Conservation (phyloP, 2,329 filamentous ascomycete genomes). For the Onygena corvina region DNA sequence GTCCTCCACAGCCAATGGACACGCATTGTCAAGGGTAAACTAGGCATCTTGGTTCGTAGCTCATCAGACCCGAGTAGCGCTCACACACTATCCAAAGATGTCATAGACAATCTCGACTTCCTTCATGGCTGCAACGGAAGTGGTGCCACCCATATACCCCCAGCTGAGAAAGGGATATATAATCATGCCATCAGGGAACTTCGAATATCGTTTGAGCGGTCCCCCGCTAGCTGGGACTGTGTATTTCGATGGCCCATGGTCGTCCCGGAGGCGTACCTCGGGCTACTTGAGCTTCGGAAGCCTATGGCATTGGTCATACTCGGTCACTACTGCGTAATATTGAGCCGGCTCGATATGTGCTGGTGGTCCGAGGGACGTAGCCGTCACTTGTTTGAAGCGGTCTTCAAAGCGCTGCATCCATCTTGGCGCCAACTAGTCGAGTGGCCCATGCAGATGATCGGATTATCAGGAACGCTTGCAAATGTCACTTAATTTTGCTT, state of each 20-base stretch:
- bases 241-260: slow-evolving; percentile 51
- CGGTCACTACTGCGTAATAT: slow-evolving; percentile 54
- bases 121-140: slow-evolving; percentile 17
- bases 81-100: slow-evolving; percentile 15
- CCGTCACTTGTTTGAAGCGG: slow-evolving; percentile 55
- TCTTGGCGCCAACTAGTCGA: slow-evolving; percentile 18
- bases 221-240: slow-evolving; percentile 16
- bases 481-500: slow-evolving; percentile 1
- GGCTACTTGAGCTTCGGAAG: slow-evolving; percentile 47
- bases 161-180: slow-evolving; percentile 18
- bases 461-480: slow-evolving; percentile 3
- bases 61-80: slow-evolving; percentile 12
- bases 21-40: slow-evolving; percentile 18
- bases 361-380: slow-evolving; percentile 60
- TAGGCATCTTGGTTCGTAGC: slow-evolving; percentile 18
- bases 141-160: slow-evolving; percentile 14
- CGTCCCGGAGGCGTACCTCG: slow-evolving; percentile 52
- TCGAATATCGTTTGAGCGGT: slow-evolving; percentile 17
- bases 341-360: slow-evolving; percentile 47
- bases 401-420: slow-evolving; percentile 24
- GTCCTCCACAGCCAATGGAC: slow-evolving; percentile 19
- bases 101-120: slow-evolving; percentile 16
- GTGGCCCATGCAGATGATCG: slow-evolving; percentile 21
- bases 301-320: slow-evolving; percentile 53
- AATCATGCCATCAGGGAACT: slow-evolving; percentile 18